Evolutionary conservation across 805 yeast genomes (phyloP).

Genomic region (Pichia scutulata): DNA sequence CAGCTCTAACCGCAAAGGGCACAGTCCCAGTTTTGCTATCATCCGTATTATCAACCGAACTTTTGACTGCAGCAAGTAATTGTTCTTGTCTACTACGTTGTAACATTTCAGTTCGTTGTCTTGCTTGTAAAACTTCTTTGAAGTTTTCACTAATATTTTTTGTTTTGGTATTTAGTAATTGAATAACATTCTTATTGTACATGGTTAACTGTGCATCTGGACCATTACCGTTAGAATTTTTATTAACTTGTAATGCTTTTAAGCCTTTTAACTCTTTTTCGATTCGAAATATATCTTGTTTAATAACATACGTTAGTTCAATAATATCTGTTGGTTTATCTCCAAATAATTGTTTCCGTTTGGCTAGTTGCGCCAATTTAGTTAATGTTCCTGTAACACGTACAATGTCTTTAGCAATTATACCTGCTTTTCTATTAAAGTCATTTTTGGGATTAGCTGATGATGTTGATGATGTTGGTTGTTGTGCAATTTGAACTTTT

Average conservation of each 20-base stretch:
- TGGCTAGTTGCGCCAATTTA: constrained; percentile 74
- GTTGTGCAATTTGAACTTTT: neutral
- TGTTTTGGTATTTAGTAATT: constrained; percentile 78
- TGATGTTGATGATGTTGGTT: neutral
- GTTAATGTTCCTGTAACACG: constrained; percentile 75
- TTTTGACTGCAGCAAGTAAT: constrained; percentile 49
- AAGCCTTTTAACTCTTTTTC: constrained; percentile 61
- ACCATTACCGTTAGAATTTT: neutral
- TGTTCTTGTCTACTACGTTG: constrained; percentile 79
- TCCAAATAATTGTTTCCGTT: constrained; percentile 83
- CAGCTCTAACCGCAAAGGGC: constrained; percentile 24
- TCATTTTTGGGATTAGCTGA: constrained; percentile 38
- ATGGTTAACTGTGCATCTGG: constrained; percentile 58
- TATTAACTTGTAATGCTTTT: constrained; percentile 28
- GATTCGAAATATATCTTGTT: constrained; percentile 78
- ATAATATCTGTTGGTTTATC: constrained; percentile 92
- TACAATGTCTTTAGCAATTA: constrained; percentile 82
- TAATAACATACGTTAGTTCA: constrained; percentile 79
- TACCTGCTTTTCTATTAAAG: constrained; percentile 64
- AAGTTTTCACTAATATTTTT: constrained; percentile 90
- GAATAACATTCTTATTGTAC: constrained; percentile 82
- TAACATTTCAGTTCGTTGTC: constrained; percentile 78
- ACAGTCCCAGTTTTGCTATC: constrained; percentile 5
- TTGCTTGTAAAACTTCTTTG: constrained; percentile 76
- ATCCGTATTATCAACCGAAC: constrained; percentile 12